Base-by-base conservation (phyloP, 345 rosid species). In the Gossypium sturtianum region DNA sequence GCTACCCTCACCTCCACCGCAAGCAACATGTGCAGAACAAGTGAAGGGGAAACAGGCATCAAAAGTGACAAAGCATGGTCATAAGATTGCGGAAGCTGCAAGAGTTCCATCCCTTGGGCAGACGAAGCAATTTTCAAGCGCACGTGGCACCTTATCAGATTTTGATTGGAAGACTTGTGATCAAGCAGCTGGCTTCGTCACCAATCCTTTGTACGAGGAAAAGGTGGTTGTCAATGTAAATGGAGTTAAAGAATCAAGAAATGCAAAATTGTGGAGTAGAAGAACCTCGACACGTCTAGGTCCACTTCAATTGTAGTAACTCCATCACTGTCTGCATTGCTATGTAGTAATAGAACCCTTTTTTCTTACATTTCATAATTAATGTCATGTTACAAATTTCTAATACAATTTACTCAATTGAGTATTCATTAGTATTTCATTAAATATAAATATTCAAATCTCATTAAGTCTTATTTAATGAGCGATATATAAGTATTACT, bases 281-380 rank as follows among this genome's bases (percentile, higher is more conserved):
- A 49, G 58, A 69, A 17, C 44, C 58, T 23, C 13, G 2, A 17
- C 58, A 23, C 44, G 44, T 15, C 72, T 51, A 49, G 25, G 16
- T 69, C 72, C 72, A 69, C 53, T 69, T 69, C 72, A 9, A 12
- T 69, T 49, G 72, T 34, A 34, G 41, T 49, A 49, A 68, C 34
- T 66, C 25, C 61, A 57, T 29, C n/a, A 15, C 45, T 29, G 66
- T 53, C 19, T 61, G 66, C n/a, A 53, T 53, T 53, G 58, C 58
- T 34, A 34, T 5, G 41, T 34, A 34, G 41, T 49, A 68, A 68
- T 15, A 52, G 57, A 51, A 51, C 15, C 13, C 4, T 52, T 15
- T 17, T 5, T 7, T 54, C 11, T 61, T 27, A 16, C 17, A 27
- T 12, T 27, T 27, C 41, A 17, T 34, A 25, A n/a, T 16, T 2